Conservation (phyloP, 129 eudicot genomes). For the Erigeron canadensis region DNA sequence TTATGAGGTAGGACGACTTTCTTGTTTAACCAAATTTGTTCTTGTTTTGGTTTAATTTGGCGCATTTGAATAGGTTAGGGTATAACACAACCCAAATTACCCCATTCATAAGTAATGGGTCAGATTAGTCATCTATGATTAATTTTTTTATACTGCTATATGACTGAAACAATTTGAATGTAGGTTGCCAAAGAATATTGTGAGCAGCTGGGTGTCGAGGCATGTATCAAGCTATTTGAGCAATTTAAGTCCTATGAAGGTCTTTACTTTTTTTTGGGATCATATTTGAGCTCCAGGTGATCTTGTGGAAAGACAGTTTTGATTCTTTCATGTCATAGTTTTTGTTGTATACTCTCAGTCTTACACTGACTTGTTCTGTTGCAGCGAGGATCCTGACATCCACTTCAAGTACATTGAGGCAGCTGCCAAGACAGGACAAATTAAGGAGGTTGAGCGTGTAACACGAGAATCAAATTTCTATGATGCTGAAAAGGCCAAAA, state of each 20-base stretch:
- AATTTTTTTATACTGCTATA: neutral
- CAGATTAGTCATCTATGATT: neutral
- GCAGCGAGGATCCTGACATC: conserved; percentile 86
- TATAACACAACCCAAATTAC: neutral
- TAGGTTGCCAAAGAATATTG: conserved; percentile 90
- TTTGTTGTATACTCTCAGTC: neutral
- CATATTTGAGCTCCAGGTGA: conserved; percentile 91
- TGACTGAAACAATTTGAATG: conserved; percentile 6
- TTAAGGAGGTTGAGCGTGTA: conserved; percentile 92
- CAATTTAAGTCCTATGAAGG: conserved; percentile 90
- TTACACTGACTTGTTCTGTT: neutral
- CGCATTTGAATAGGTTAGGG: neutral
- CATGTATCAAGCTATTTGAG: conserved; percentile 82
- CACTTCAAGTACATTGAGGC: conserved; percentile 92
- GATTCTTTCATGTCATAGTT: neutral
- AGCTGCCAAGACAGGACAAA: conserved; percentile 96
- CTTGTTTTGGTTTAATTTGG: too few species aligned
- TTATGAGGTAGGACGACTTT: neutral
- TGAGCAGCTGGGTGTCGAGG: conserved; percentile 82
- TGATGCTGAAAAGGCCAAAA: conserved; percentile 81
- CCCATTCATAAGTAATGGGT: neutral
- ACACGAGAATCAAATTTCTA: conserved; percentile 90
- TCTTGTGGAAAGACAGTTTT: neutral
- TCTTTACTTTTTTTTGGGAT: conserved; percentile 80
- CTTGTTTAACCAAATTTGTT: neutral